Evolutionary conservation across 805 yeast genomes (phyloP).

Genomic region (Sugiyamaella smithiae): DNA sequence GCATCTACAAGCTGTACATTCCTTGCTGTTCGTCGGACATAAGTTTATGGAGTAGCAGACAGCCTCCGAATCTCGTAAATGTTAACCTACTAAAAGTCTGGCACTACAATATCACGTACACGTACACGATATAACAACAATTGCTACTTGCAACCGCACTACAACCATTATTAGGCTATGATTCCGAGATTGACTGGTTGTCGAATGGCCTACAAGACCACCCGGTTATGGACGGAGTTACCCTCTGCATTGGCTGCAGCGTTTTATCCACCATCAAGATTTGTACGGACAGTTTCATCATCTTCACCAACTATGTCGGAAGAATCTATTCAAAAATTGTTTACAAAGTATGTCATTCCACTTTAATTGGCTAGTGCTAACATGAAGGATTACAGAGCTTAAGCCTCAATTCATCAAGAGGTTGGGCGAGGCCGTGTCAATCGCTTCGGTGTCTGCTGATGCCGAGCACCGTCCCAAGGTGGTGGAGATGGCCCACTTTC

Average conservation of each 20-base stretch:
- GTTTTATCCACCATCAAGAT: not conserved
- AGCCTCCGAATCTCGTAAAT: no score
- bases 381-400: constrained; percentile 36
- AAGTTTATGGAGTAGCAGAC: no score
- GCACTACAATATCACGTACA: no score
- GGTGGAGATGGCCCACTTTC: constrained; percentile 81
- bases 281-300: constrained; percentile 6
- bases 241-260: constrained; percentile 3
- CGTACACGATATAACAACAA: no score
- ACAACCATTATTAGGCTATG: no score
- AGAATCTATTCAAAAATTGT: constrained; percentile 15
- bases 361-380: not conserved
- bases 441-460: constrained; percentile 93
- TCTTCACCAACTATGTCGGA: constrained; percentile 18
- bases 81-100: no score
- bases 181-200: not conserved
- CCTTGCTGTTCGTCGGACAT: no score
- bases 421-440: constrained; percentile 80
- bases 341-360: constrained; percentile 16
- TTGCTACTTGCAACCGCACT: no score
- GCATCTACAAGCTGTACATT: no score
- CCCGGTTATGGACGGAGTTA: constrained; percentile 5
- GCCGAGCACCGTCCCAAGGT: constrained; percentile 86
- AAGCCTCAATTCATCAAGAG: constrained; percentile 63
- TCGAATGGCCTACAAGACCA: not conserved